Percentiles rank a stretch among this genome's conserved stretches.
Evolutionary conservation across 2,329 filamentous ascomycete species (phyloP).

Genomic region (Alternaria novae-zelandiae): DNA sequence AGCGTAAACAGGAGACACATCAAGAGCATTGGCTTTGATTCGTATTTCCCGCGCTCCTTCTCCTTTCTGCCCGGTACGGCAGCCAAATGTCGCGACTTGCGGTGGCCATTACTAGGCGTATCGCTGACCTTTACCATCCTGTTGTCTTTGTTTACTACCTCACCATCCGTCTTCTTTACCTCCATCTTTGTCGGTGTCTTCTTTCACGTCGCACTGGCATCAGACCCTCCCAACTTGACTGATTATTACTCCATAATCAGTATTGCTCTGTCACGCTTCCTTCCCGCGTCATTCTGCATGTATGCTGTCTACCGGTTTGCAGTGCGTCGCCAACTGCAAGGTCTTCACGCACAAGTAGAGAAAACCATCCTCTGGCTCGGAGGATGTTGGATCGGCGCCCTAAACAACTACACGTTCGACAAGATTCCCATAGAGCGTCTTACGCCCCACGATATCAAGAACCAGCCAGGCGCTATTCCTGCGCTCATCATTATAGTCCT

Average conservation of each 20-base stretch:
- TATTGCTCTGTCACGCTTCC: conserved; percentile 77
- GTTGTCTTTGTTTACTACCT: conserved; percentile 81
- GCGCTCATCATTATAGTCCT: conserved; percentile 81
- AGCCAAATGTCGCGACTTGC: conserved; percentile 75
- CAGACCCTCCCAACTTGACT: conserved; percentile 77
- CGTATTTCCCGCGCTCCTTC: conserved; percentile 88
- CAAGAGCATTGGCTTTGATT: conserved; percentile 77
- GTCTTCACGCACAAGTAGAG: conserved; percentile 82
- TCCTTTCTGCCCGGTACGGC: conserved; percentile 71
- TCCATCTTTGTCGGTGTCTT: conserved; percentile 82
- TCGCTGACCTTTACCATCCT: conserved; percentile 80
- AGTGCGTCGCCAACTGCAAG: conserved; percentile 71
- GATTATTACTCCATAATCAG: conserved; percentile 76
- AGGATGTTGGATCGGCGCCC: conserved; percentile 84
- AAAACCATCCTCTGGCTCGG: conserved; percentile 92
- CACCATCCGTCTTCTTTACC: conserved; percentile 83
- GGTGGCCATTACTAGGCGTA: conserved; percentile 84
- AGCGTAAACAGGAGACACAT: conserved; percentile 75
- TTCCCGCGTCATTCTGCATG: conserved; percentile 86
- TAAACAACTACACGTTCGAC: conserved; percentile 95
- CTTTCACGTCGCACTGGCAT: conserved; percentile 87
- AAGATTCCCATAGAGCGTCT: conserved; percentile 92
- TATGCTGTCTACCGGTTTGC: conserved; percentile 89
- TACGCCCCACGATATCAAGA: conserved; percentile 85
- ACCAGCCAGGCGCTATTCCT: conserved; percentile 86